Evolutionary conservation across 2,329 filamentous ascomycete genomes (phyloP).

Genomic region (Fusarium sp.): DNA sequence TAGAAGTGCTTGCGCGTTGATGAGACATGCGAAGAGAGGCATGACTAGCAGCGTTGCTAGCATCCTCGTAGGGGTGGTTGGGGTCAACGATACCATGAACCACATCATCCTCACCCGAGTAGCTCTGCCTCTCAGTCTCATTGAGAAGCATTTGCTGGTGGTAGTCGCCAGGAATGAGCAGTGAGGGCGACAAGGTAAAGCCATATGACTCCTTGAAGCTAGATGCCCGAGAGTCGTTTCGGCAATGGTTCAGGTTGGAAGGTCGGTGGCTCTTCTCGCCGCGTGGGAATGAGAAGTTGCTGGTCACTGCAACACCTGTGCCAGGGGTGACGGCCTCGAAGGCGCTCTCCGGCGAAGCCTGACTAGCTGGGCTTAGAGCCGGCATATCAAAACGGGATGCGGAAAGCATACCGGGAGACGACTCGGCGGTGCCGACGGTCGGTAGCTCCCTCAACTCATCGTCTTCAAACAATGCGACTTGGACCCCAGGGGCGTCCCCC

Average conservation of each 20-base stretch:
- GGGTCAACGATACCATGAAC: conserved; percentile 32
- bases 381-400: conserved; percentile 55
- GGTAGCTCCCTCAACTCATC: conserved; percentile 40
- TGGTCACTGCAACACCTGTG: conserved; percentile 51
- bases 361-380: conserved; percentile 62
- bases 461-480: conserved; percentile 38
- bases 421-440: conserved; percentile 26
- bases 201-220: conserved; percentile 70
- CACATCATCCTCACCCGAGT: conserved; percentile 50
- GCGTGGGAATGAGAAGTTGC: conserved; percentile 65
- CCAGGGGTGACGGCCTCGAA: conserved; percentile 59
- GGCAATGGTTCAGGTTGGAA: conserved; percentile 48
- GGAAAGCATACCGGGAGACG: conserved; percentile 46
- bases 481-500: conserved; percentile 37
- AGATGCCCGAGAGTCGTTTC: conserved; percentile 59
- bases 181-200: conserved; percentile 68
- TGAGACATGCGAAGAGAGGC: conserved; percentile 44
- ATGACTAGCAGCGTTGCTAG: conserved; percentile 27
- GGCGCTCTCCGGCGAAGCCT: conserved; percentile 53
- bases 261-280: conserved; percentile 49
- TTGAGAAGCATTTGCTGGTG: conserved; percentile 62
- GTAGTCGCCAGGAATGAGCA: conserved; percentile 71
- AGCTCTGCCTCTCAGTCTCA: conserved; percentile 43
- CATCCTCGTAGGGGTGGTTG: conserved; percentile 35
- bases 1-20: conserved; percentile 66